Evolutionary conservation across 148 eudicot species (phyloP).

Genomic region (Nepenthes gracilis): DNA sequence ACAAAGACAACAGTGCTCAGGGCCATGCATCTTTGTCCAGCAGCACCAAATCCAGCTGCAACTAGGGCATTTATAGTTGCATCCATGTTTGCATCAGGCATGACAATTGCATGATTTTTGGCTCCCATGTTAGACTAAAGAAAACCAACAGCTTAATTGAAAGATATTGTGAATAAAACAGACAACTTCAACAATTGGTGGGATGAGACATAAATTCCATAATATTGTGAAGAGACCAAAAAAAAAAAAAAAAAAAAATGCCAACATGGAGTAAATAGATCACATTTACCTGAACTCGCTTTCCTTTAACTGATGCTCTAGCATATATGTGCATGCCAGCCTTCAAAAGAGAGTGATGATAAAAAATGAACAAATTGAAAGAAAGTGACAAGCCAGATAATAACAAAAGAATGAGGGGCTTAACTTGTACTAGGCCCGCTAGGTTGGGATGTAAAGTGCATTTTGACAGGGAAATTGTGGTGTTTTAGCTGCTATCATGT

Average conservation of each 20-base stretch:
- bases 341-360: constrained; percentile 23
- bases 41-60: constrained; percentile 94
- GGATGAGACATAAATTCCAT: neutral
- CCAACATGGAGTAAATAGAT: neutral
- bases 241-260: neutral
- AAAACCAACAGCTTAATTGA: constrained; percentile 2
- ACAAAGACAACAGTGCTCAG: constrained; percentile 80
- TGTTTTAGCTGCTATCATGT: no score
- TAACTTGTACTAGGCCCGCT: neutral
- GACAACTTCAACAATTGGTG: no score
- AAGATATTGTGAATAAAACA: no score
- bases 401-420: neutral
- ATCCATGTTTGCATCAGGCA: constrained; percentile 82
- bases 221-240: neutral
- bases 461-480: no score
- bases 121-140: constrained; percentile 83
- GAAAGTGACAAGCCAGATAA: neutral
- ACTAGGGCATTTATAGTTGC: constrained; percentile 63
- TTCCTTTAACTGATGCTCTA: constrained; percentile 92
- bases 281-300: constrained; percentile 84
- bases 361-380: constrained; percentile 1
- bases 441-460: no score
- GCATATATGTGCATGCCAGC: constrained; percentile 95
- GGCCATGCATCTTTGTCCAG: constrained; percentile 91
- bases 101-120: constrained; percentile 75